A percentile compares a stretch with the other conserved stretches of the same genome.
Conservation (phyloP, 257 asterid species). For the Leptodermis oblonga region DNA sequence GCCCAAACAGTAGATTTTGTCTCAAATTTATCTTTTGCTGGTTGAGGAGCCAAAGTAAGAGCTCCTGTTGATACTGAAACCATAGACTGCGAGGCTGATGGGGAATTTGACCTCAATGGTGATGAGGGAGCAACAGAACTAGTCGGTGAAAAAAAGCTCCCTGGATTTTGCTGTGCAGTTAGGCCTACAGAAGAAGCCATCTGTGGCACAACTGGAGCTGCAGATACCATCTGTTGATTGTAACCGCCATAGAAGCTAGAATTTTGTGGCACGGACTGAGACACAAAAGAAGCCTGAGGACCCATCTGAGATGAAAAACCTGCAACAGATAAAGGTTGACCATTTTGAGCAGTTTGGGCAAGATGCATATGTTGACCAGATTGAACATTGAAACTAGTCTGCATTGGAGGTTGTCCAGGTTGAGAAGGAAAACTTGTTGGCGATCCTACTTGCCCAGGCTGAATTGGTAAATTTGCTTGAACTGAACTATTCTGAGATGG, state of each 20-base stretch:
- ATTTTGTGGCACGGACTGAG: constrained; percentile 35
- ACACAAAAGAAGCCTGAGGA: constrained; percentile 29
- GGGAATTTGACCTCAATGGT: constrained; percentile 36
- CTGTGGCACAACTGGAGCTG: constrained; percentile 35
- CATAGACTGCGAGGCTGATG: constrained; percentile 24
- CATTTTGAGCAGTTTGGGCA: constrained; percentile 24
- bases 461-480: constrained; percentile 23
- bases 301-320: constrained; percentile 36
- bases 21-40: constrained; percentile 74
- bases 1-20: constrained; percentile 98
- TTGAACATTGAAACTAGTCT: constrained; percentile 44
- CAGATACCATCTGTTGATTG: constrained; percentile 34
- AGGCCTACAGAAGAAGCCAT: constrained; percentile 42
- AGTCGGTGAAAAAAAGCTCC: constrained; percentile 37
- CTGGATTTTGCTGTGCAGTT: constrained; percentile 29
- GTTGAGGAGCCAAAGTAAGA: constrained; percentile 45
- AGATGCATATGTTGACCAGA: constrained; percentile 33
- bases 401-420: constrained; percentile 36
- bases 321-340: constrained; percentile 40
- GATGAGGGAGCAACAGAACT: constrained; percentile 41
- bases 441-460: constrained; percentile 29
- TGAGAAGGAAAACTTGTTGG: constrained; percentile 44
- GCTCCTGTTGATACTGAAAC: constrained; percentile 42
- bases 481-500: constrained; percentile 33
- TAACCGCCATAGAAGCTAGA: constrained; percentile 50